Evolutionary conservation across 345 rosid genomes (phyloP), one percentile per base, ranked within the genome.

Genomic region (Physaria fendleri): DNA sequence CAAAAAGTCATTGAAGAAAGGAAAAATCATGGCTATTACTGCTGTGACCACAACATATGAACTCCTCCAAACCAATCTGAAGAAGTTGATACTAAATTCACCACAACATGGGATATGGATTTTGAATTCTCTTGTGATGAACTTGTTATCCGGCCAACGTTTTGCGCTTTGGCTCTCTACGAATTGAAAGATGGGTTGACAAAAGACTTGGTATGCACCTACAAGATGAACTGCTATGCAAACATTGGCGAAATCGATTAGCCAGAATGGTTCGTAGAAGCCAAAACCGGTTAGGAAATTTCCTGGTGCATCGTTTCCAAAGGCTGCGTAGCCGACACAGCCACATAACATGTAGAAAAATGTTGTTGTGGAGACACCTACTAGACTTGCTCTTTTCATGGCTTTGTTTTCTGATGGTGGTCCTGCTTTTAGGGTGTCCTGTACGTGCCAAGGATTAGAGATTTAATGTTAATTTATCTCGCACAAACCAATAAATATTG

Each of bases 281-380:
- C 95, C 98, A 16, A 87, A 87, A 0, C 93, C 97, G 0, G 95
- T 86, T 28, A 91, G 82, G 72, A 91, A 84, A 72, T 88, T 88
- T 50, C 96, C 98, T 0, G 96, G 95, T 0, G 98, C 95, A 3
- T 67, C 30, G 42, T 85, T 91, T 1, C 96, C 98, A 16, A 90
- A 90, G 0, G 97, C 97, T 1, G 93, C 90, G 25, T 90, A 90
- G 16, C 97, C 97, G 0, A 85, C 1, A 47, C 86, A 76, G 23
- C 95, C 97, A 6, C 97, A 90, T 5, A 82, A 54, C 17, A 80
- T 62, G 28, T 90, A 90, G 81, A 90, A 87, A 29, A 74, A 11
- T 25, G 97, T 83, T 5, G 88, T 87, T 45, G 79, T 78, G 10
- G 67, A 34, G 55, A 83, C 74, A 23, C 95, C 95, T n/a, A 69